These are phyloP conservation scores for Pezicula rhizophila DNA, from an alignment of 2,329 filamentous ascomycete species.

Conservation along the genomic window DNA sequence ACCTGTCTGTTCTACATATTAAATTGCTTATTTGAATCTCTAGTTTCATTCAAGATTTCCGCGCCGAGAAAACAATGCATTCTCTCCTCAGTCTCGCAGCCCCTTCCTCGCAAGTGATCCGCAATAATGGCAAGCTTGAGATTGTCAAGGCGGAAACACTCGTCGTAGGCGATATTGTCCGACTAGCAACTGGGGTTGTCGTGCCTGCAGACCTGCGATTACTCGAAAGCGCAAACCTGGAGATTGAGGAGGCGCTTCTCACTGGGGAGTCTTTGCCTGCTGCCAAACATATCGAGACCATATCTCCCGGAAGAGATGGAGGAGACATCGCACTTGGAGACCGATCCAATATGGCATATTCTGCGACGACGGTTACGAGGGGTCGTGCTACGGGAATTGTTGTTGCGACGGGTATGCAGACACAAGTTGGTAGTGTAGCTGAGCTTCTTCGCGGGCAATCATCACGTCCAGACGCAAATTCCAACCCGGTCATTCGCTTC, in stretches of 20 bases:
- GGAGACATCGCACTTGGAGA: slow-evolving; percentile 60
- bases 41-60: slow-evolving; percentile 54
- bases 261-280: slow-evolving; percentile 70
- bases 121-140: slow-evolving; percentile 43
- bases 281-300: slow-evolving; percentile 44
- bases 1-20: background rate
- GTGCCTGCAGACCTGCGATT: slow-evolving; percentile 64
- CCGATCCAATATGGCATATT: slow-evolving; percentile 65
- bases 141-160: slow-evolving; percentile 50
- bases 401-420: slow-evolving; percentile 65
- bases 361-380: slow-evolving; percentile 65
- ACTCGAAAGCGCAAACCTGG: slow-evolving; percentile 64
- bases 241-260: slow-evolving; percentile 68
- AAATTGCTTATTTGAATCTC: too few species aligned
- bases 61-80: slow-evolving; percentile 57
- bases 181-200: slow-evolving; percentile 59
- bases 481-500: slow-evolving; percentile 39
- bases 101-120: slow-evolving; percentile 53
- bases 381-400: slow-evolving; percentile 66
- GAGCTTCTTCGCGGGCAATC: slow-evolving; percentile 56
- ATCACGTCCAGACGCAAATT: slow-evolving; percentile 43
- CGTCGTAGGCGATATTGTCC: slow-evolving; percentile 61
- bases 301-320: slow-evolving; percentile 45
- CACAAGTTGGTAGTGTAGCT: slow-evolving; percentile 73
- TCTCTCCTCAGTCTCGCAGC: slow-evolving; percentile 29